phyloP scores from a whole-genome alignment of 2,329 filamentous ascomycete species.

The Ceratocystiopsis sp. region DNA sequence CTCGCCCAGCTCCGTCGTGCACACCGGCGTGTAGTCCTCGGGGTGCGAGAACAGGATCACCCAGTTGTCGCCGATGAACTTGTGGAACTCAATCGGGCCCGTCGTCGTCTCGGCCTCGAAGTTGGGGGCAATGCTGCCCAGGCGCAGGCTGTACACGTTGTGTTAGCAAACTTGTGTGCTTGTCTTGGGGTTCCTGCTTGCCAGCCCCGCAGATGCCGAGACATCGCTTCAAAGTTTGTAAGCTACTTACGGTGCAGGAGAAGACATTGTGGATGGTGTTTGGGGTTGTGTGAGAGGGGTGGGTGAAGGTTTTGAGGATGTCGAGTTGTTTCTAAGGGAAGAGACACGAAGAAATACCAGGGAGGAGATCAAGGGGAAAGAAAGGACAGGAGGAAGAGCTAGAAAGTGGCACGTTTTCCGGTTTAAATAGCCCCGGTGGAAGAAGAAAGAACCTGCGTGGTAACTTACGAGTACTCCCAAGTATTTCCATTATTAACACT shows the following conservation, averaged over 20 bases:
- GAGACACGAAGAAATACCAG: neutral
- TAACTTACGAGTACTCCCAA: no score
- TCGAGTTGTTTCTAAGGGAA: neutral
- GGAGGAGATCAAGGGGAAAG: neutral
- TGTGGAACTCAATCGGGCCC: slow-evolving; percentile 66
- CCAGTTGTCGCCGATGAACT: slow-evolving; percentile 67
- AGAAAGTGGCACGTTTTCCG: neutral
- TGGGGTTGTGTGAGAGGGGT: neutral
- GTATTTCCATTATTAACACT: no score
- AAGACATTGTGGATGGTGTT: slow-evolving; percentile 16
- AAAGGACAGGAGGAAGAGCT: neutral
- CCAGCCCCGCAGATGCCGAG: no score
- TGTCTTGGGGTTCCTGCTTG: no score
- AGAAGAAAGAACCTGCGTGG: neutral
- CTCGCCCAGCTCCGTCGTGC: slow-evolving; percentile 82
- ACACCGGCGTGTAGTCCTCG: slow-evolving; percentile 85
- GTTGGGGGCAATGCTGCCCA: slow-evolving; percentile 56
- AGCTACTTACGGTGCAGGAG: slow-evolving; percentile 17
- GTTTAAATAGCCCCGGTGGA: slow-evolving; percentile 1
- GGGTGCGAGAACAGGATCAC: slow-evolving; percentile 73
- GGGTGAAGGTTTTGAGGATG: neutral
- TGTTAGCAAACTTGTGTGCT: neutral
- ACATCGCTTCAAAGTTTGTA: no score
- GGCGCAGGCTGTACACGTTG: slow-evolving; percentile 33
- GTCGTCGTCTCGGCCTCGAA: slow-evolving; percentile 69